phyloP scores from a whole-genome alignment of 257 asterid species.

The Fraxinus americana region DNA sequence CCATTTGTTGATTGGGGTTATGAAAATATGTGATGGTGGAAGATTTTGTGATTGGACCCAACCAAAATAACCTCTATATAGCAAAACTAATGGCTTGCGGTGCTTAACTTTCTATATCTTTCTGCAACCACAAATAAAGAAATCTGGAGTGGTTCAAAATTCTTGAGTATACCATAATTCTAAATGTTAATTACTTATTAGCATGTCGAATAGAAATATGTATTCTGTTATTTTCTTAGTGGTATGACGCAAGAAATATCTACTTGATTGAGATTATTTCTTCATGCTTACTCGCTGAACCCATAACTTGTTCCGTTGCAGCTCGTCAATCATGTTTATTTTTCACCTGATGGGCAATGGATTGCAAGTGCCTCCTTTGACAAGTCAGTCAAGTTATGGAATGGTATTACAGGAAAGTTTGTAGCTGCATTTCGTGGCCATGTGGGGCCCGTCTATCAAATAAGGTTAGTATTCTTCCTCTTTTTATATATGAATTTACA shows the following conservation, averaged over 20 bases:
- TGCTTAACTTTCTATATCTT: conserved; percentile 6
- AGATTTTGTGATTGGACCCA: neutral
- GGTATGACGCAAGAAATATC: neutral
- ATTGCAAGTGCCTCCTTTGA: conserved; percentile 97
- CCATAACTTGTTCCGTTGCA: conserved; percentile 34
- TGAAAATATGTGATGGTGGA: neutral
- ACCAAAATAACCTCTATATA: neutral
- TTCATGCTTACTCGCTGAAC: conserved; percentile 10
- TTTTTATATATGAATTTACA: conserved; percentile 10
- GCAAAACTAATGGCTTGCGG: neutral
- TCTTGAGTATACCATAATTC: neutral
- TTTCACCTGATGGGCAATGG: conserved; percentile 97
- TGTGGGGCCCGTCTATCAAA: conserved; percentile 94
- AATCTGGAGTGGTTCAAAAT: no score
- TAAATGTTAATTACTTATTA: conserved; percentile 1
- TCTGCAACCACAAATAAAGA: neutral
- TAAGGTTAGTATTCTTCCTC: conserved; percentile 55
- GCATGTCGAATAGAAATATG: neutral
- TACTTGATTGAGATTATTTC: neutral
- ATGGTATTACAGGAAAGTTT: conserved; percentile 82
- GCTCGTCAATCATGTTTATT: conserved; percentile 95
- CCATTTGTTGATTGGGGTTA: neutral
- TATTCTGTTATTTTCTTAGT: neutral
- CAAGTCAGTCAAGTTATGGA: conserved; percentile 93
- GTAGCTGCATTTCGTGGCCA: conserved; percentile 94